Percentiles rank a stretch among this genome's conserved stretches.
Conservation (phyloP, 2,329 filamentous ascomycete species). For the Trichoderma aggressivum region DNA sequence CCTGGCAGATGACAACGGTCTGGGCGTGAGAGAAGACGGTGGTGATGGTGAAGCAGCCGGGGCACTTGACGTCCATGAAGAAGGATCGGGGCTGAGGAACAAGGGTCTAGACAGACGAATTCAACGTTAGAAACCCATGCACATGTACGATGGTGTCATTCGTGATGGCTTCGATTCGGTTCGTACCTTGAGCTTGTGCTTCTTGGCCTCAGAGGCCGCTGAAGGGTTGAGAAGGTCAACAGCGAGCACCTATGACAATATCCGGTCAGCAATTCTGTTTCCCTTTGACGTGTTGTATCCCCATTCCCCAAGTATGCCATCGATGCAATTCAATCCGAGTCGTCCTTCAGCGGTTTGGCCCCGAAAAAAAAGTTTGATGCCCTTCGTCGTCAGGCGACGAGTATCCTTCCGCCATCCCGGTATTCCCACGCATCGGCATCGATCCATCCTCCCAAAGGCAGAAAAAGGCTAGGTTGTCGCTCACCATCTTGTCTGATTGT, state of each 20-base stretch:
- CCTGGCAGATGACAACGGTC: slow-evolving; percentile 99
- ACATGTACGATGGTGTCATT: background rate
- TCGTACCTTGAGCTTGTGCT: slow-evolving; percentile 99
- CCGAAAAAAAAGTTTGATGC: slow-evolving; percentile 19
- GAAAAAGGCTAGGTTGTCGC: slow-evolving; percentile 33
- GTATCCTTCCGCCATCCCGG: slow-evolving; percentile 24
- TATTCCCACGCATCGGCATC: slow-evolving; percentile 23
- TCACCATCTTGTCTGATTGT: slow-evolving; percentile 69
- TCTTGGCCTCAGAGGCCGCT: slow-evolving; percentile 95
- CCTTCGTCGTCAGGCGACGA: slow-evolving; percentile 19
- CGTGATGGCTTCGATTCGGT: slow-evolving; percentile 18
- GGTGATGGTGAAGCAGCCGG: slow-evolving; percentile 99
- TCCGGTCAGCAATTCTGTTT: slow-evolving; percentile 44
- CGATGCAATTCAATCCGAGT: slow-evolving; percentile 22
- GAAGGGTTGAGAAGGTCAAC: slow-evolving; percentile 99
- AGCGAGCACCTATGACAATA: slow-evolving; percentile 82
- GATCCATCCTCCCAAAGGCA: slow-evolving; percentile 18
- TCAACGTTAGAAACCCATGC: slow-evolving; percentile 23
- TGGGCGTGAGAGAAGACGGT: slow-evolving; percentile 99
- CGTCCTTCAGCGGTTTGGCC: background rate
- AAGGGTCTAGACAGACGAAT: slow-evolving; percentile 61
- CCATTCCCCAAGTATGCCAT: background rate
- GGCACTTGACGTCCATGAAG: slow-evolving; percentile 99
- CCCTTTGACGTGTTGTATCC: background rate
- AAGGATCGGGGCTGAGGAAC: slow-evolving; percentile 96